phyloP scores from a whole-genome alignment of 2,329 filamentous ascomycete species.

The Phaeomoniella chlamydospora region DNA sequence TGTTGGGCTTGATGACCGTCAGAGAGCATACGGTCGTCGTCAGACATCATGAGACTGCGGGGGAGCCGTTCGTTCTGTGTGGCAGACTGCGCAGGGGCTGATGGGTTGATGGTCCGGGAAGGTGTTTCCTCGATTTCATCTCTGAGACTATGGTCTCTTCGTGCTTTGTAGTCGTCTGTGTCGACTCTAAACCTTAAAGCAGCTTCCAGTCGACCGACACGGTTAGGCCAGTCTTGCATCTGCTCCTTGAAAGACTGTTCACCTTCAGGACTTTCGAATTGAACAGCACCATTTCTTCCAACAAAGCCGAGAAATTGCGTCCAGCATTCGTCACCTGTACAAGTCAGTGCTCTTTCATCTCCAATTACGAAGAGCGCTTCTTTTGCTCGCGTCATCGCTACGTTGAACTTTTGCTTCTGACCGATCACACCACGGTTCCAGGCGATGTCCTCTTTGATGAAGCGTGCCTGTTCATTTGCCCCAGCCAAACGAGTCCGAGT shows the following conservation, averaged over 20 bases:
- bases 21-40: background rate
- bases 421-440: constrained; percentile 19
- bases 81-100: too few species aligned
- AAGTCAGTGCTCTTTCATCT: constrained; percentile 19
- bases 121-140: background rate
- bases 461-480: constrained; percentile 4
- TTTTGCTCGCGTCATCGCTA: constrained; percentile 28
- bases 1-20: background rate
- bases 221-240: background rate
- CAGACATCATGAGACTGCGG: background rate
- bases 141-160: background rate
- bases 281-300: constrained; percentile 19
- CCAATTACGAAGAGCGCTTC: constrained; percentile 27
- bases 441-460: constrained; percentile 10
- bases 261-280: constrained; percentile 3
- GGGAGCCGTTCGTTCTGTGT: too few species aligned
- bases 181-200: constrained; percentile 2
- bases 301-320: constrained; percentile 21
- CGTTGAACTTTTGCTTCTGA: constrained; percentile 25
- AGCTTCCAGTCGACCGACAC: constrained; percentile 4
- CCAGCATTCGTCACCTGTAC: constrained; percentile 21
- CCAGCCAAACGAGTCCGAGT: constrained; percentile 16
- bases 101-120: too few species aligned
- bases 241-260: background rate
- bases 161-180: background rate